Percentiles rank a stretch among this genome's conserved stretches.
Conservation (phyloP, 1,139 yeast species). For the Yamadazyma friedrichii region DNA sequence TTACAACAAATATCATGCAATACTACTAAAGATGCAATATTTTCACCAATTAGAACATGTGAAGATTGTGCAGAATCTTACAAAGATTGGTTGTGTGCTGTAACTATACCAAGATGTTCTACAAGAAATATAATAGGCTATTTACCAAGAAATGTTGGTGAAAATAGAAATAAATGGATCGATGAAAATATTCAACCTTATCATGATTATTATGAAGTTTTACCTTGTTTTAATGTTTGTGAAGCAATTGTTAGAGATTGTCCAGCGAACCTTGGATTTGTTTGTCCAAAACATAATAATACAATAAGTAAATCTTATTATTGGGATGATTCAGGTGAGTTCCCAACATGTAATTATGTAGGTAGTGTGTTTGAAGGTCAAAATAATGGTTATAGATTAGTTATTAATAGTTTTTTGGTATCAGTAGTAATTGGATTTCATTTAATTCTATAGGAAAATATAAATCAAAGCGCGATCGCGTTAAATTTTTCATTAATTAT, state of each 20-base stretch:
- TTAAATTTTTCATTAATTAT: background rate
- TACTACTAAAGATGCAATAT: constrained; percentile 63
- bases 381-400: constrained; percentile 5
- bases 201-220: constrained; percentile 64
- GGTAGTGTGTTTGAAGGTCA: constrained; percentile 24
- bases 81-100: constrained; percentile 87
- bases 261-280: constrained; percentile 72
- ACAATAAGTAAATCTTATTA: constrained; percentile 48
- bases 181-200: constrained; percentile 59
- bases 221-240: constrained; percentile 86
- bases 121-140: constrained; percentile 48
- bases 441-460: constrained; percentile 1
- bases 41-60: constrained; percentile 74
- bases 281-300: constrained; percentile 57
- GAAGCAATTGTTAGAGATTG: constrained; percentile 78
- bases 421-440: constrained; percentile 5
- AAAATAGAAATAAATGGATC: constrained; percentile 63
- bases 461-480: background rate
- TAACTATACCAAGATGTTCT: constrained; percentile 85
- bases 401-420: constrained; percentile 6
- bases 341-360: constrained; percentile 50
- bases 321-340: constrained; percentile 32
- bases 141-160: constrained; percentile 43
- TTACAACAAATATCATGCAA: constrained; percentile 79
- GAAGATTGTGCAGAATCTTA: constrained; percentile 70